Percentiles rank a stretch among this genome's conserved stretches.
phyloP scores from a whole-genome alignment of 2,329 filamentous ascomycete species.

The Diplodia seriata region DNA sequence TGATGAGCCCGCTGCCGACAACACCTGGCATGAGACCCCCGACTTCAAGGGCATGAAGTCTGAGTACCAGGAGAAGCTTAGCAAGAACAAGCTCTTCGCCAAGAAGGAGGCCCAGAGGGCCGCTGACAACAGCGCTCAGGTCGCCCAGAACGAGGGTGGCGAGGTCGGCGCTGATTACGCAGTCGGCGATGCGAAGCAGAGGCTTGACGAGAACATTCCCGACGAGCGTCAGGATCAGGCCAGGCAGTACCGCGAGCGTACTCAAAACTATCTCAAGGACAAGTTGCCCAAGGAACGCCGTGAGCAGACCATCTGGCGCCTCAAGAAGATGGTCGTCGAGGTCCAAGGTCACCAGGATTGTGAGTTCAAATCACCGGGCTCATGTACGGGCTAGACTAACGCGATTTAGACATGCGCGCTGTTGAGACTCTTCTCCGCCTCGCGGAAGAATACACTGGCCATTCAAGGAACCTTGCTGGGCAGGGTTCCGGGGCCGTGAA shows the following conservation, averaged over 20 bases:
- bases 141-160: conserved; percentile 62
- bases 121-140: conserved; percentile 63
- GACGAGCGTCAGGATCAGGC: conserved; percentile 58
- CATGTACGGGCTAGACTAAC: conserved; percentile 38
- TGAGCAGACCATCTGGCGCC: conserved; percentile 86
- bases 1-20: conserved; percentile 84
- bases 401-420: conserved; percentile 73
- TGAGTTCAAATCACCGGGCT: conserved; percentile 47
- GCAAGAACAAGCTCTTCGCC: conserved; percentile 62
- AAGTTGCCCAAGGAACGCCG: conserved; percentile 94
- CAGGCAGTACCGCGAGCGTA: conserved; percentile 55
- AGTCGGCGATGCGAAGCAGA: conserved; percentile 59
- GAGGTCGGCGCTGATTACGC: conserved; percentile 54
- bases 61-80: conserved; percentile 68
- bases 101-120: conserved; percentile 68
- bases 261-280: conserved; percentile 77
- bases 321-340: conserved; percentile 98
- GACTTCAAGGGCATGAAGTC: conserved; percentile 74
- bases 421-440: conserved; percentile 84
- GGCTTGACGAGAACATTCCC: conserved; percentile 67
- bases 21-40: conserved; percentile 91
- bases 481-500: conserved; percentile 73
- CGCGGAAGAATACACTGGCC: conserved; percentile 82
- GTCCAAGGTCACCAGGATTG: conserved; percentile 94
- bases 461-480: conserved; percentile 70